Evolutionary conservation across 805 yeast genomes (phyloP), one percentile per base, ranked within the genome.

Genomic region (Danielozyma ontarioensis): DNA sequence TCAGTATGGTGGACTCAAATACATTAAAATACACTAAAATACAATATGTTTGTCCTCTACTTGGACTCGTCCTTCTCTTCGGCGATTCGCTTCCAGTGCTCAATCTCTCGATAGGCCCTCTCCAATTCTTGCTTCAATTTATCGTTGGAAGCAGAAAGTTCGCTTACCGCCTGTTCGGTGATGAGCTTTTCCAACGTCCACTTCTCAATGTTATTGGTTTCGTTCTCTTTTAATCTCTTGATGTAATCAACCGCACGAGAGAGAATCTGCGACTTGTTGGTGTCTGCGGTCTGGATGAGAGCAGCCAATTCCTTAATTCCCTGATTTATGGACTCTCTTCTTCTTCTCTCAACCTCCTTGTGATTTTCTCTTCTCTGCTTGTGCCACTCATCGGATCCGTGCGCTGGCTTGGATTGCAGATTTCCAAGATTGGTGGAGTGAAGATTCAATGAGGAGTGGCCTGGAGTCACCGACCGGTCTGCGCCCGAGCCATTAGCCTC

Each of bases 161-260:
- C 96, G 41, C 83, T 76, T 33, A 88, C 82, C 10, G 90, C 88
- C 62, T 90, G 97, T 57, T 89, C 97, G 24, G 90, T 82, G 42
- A 88, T 71, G 41, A 93, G 72, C 64, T 90, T 90, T 59, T 90
- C 97, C 51, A 90, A 70, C 4, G 97, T 89, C 86, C 95, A 86
- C 65, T 93, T 90, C 61, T 90, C 96, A 49, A 87, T 81, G 54
- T 85, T 84, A 50, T 83, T 80, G 59, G 78, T 80, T 60, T 89
- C 97, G 49, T 85, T 86, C 49, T 86, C 96, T 61, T 88, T 85
- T 54, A 93, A 73, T 60, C 89, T 76, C 59, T 82, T 79, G 56
- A 93, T 93, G 53, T 83, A 87, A 53, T 89, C 96, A 22, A 86
- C 90, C 3, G 96, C 95, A 39, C 90, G 74, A 50, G 78, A 80